Evolutionary conservation across 78 protist genomes (phyloP).

Genomic region (Guillardia theta): DNA sequence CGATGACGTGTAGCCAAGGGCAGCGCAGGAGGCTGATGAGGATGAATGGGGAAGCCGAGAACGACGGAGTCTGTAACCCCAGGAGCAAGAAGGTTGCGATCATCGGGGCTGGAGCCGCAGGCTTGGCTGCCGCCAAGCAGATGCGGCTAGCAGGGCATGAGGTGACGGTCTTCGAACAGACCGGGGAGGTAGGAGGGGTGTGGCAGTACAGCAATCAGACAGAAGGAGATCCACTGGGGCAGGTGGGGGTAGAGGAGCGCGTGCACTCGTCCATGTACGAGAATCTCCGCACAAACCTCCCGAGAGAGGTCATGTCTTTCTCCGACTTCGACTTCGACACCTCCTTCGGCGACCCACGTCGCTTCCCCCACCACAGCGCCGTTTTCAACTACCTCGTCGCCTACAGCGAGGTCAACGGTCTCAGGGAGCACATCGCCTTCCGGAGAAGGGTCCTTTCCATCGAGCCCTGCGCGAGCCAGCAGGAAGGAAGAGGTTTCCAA

Average conservation of each 20-base stretch:
- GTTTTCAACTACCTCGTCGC: background rate
- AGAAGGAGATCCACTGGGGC: no score
- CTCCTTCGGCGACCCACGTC: background rate
- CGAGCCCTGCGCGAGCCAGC: background rate
- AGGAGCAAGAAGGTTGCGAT: conserved; percentile 78
- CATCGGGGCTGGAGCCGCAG: conserved; percentile 88
- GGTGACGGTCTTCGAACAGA: conserved; percentile 81
- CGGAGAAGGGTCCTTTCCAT: background rate
- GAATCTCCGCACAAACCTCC: background rate
- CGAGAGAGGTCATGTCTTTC: background rate
- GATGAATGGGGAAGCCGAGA: no score
- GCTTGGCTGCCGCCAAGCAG: conserved; percentile 79
- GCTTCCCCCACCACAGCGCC: background rate
- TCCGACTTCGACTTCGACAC: background rate
- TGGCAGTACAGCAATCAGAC: no score
- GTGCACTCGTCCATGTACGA: conserved; percentile 10
- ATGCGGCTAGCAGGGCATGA: conserved; percentile 74
- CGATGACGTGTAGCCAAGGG: no score
- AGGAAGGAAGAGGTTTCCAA: background rate
- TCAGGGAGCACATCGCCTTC: no score
- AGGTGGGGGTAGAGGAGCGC: no score
- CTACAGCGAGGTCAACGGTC: background rate
- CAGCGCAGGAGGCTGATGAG: no score
- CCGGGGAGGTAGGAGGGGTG: conserved; percentile 60
- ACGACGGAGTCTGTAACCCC: no score